These are phyloP conservation scores for Nicotiana noctiflora DNA, from an alignment of 257 asterid genomes.

Conservation along the genomic window DNA sequence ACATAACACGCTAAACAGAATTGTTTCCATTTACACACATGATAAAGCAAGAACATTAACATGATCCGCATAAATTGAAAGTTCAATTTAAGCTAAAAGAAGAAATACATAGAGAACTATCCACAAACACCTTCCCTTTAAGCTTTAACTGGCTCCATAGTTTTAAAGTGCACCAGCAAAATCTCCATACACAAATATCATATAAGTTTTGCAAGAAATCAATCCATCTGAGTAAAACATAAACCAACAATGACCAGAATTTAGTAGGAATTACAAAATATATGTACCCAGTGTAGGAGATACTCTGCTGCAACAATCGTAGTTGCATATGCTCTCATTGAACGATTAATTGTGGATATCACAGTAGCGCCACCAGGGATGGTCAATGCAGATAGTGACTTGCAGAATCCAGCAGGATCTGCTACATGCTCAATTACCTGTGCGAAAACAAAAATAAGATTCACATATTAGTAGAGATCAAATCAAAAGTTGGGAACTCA, in stretches of 20 bases:
- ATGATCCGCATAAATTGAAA: neutral
- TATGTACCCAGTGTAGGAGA: constrained; percentile 70
- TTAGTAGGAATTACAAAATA: neutral
- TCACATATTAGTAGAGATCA: neutral
- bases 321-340: constrained; percentile 92
- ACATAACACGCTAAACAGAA: neutral
- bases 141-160: neutral
- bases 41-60: neutral
- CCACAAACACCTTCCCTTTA: neutral
- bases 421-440: constrained; percentile 98
- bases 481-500: neutral
- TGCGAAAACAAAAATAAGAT: constrained; percentile 1
- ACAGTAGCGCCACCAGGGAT: constrained; percentile 62
- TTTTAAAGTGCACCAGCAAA: neutral
- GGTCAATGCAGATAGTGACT: constrained; percentile 81
- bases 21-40: neutral
- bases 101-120: constrained; percentile 1
- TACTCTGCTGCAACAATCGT: constrained; percentile 77
- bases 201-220: neutral
- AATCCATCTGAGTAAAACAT: neutral
- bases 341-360: constrained; percentile 83
- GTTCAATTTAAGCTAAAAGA: neutral
- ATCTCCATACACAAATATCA: neutral
- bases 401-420: constrained; percentile 80
- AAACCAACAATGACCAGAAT: neutral